Percentiles rank a stretch among this genome's conserved stretches.
Conservation (phyloP, 176 grass and related monocot genomes). For the Elymus sibiricus region DNA sequence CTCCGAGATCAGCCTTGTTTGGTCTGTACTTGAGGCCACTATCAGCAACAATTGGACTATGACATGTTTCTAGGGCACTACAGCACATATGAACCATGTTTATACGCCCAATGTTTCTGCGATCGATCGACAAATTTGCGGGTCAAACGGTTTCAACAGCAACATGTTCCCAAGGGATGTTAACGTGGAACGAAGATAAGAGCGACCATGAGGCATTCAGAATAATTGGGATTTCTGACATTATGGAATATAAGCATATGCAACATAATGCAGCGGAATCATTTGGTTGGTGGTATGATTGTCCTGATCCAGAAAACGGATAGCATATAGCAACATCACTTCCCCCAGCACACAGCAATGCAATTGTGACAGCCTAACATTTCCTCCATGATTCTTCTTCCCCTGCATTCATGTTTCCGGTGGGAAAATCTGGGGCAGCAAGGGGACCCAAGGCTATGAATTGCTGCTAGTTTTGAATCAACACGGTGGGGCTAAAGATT, state of each 20-base stretch:
- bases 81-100: not conserved
- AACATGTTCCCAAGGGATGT: not conserved
- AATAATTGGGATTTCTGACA: conserved; percentile 42
- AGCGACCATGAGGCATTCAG: conserved; percentile 1
- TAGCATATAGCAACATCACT: conserved; percentile 18
- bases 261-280: conserved; percentile 14
- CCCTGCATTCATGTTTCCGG: conserved; percentile 13
- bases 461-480: conserved; percentile 17
- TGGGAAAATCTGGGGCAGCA: conserved; percentile 39
- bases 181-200: not conserved
- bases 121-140: conserved; percentile 9
- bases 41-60: not conserved
- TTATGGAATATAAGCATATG: not conserved
- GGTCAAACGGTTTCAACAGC: conserved; percentile 32
- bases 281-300: not conserved
- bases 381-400: conserved; percentile 12
- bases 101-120: not conserved
- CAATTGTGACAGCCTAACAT: conserved; percentile 21
- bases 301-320: not conserved
- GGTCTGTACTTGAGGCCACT: conserved; percentile 20
- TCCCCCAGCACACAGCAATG: conserved; percentile 18
- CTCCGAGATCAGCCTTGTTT: conserved; percentile 7
- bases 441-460: conserved; percentile 21
- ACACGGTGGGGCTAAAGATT: conserved; percentile 34
- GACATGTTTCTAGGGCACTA: conserved; percentile 18